phyloP scores from a whole-genome alignment of 108 stramenopile genomes.

The Chaetoceros tenuissimus region DNA sequence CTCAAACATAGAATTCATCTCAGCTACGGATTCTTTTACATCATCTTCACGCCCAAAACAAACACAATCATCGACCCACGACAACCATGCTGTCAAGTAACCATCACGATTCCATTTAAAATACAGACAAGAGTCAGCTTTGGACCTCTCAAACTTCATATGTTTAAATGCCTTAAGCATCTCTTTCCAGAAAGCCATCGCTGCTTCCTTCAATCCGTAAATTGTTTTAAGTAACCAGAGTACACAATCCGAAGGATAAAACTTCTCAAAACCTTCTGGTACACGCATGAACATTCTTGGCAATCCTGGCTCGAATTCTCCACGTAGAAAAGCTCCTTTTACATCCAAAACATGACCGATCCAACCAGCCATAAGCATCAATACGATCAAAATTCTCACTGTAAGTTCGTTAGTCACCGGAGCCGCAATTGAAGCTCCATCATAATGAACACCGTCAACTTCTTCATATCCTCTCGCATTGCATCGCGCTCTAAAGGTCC shows the following conservation, averaged over 20 bases:
- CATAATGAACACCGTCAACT: constrained; percentile 18
- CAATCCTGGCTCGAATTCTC: constrained; percentile 14
- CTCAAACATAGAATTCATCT: constrained; percentile 16
- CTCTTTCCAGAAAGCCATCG: constrained; percentile 20
- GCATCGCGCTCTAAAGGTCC: constrained; percentile 18
- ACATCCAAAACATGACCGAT: constrained; percentile 15
- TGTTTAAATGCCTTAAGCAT: neutral
- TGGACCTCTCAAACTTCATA: constrained; percentile 6
- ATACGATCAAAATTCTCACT: constrained; percentile 10
- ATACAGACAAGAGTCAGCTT: constrained; percentile 21
- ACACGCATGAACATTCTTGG: constrained; percentile 10
- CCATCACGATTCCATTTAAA: constrained; percentile 15
- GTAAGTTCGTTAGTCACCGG: constrained; percentile 23
- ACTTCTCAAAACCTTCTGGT: constrained; percentile 24
- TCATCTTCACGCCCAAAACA: constrained; percentile 6
- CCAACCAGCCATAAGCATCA: constrained; percentile 26
- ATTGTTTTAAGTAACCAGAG: constrained; percentile 11
- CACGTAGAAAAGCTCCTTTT: constrained; percentile 27
- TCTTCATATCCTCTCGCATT: constrained; percentile 30
- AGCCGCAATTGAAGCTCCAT: constrained; percentile 10
- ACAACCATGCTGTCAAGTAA: neutral
- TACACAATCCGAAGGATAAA: constrained; percentile 4
- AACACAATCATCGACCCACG: constrained; percentile 34
- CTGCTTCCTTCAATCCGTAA: constrained; percentile 32
- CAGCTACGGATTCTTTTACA: constrained; percentile 3